Conservation (phyloP, 129 eudicot species). For the Mikania micrantha region DNA sequence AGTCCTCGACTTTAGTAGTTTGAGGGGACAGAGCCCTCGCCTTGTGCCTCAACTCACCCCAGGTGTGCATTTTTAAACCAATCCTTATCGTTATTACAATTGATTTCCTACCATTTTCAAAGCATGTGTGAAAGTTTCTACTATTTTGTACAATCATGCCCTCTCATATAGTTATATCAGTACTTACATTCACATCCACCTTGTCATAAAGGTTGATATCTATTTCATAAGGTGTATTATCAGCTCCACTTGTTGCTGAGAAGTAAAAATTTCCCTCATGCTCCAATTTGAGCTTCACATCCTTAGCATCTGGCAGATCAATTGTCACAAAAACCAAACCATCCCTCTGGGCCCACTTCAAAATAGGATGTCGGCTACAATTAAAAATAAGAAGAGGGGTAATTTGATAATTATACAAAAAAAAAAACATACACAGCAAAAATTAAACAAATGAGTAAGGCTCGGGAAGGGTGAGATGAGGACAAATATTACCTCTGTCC, state of each 20-base stretch:
- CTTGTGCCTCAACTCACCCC: too few relatives aligned
- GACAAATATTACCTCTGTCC: too few relatives aligned
- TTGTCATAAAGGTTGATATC: constrained; percentile 57
- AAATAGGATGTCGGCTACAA: constrained; percentile 67
- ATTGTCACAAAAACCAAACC: constrained; percentile 60
- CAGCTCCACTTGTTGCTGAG: constrained; percentile 45
- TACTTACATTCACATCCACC: constrained; percentile 65
- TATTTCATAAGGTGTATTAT: constrained; percentile 53
- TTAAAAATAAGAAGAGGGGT: not conserved
- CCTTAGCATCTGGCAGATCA: constrained; percentile 72
- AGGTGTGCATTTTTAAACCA: too few relatives aligned
- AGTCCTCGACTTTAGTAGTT: too few relatives aligned
- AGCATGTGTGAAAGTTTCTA: not conserved
- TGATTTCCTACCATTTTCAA: not conserved
- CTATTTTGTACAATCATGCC: not conserved
- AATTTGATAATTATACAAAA: not conserved
- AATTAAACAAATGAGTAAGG: too few relatives aligned
- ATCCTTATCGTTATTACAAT: not conserved
- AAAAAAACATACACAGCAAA: not conserved
- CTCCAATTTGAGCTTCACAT: constrained; percentile 55
- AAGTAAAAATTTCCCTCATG: constrained; percentile 77
- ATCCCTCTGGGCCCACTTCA: constrained; percentile 81
- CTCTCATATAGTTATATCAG: not conserved
- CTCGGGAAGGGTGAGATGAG: too few relatives aligned
- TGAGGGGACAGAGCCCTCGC: too few relatives aligned